phyloP scores from a whole-genome alignment of 192 early-diverging fungal genomes.

The Backusella circina region DNA sequence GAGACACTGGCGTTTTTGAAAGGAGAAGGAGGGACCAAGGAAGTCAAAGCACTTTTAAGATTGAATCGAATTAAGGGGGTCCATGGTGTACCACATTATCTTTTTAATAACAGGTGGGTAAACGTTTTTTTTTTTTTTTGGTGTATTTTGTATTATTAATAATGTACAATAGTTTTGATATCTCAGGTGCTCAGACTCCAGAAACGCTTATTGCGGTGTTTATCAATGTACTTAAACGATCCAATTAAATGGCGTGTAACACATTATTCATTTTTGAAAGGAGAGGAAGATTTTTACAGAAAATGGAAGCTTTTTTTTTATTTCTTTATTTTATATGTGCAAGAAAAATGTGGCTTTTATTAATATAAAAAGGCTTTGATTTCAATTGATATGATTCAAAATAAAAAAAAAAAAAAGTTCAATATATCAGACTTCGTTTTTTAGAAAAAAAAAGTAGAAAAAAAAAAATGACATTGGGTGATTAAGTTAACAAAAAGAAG shows the following conservation, averaged over 20 bases:
- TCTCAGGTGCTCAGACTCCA: not conserved
- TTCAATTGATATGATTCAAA: too few relatives aligned
- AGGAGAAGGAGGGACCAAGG: slow-evolving; percentile 51
- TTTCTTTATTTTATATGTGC: too few relatives aligned
- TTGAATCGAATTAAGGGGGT: slow-evolving; percentile 43
- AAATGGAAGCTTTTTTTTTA: too few relatives aligned
- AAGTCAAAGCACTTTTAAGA: slow-evolving; percentile 46
- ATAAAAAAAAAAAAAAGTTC: too few relatives aligned
- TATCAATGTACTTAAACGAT: not conserved
- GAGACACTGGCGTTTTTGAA: slow-evolving; percentile 49
- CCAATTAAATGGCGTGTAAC: not conserved
- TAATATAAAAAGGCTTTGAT: too few relatives aligned
- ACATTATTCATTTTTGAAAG: not conserved
- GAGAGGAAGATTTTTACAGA: too few relatives aligned
- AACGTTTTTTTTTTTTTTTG: not conserved
- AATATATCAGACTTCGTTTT: too few relatives aligned
- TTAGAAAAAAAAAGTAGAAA: too few relatives aligned
- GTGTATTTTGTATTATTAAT: not conserved
- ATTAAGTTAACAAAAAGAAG: not conserved
- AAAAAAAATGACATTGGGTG: not conserved
- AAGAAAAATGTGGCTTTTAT: too few relatives aligned
- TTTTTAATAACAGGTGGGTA: slow-evolving; percentile 50
- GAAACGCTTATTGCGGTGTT: not conserved
- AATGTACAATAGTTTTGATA: not conserved
- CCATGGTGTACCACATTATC: slow-evolving; percentile 70